Evolutionary conservation across 2,329 filamentous ascomycete species (phyloP).

Genomic region (Aplosporella prunicola): DNA sequence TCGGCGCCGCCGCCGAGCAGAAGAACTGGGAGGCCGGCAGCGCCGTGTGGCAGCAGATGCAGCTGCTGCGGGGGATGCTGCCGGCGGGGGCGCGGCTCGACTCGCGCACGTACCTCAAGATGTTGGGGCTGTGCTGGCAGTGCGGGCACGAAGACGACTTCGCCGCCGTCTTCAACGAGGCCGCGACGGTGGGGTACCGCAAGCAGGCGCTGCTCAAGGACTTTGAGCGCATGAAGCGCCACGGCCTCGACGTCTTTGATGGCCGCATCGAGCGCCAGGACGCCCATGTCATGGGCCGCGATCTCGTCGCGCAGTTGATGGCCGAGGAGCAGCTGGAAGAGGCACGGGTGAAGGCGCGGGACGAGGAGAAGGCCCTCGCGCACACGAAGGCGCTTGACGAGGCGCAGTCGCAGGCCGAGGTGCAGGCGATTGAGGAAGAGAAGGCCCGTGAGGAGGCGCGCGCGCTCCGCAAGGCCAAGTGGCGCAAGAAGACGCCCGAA

Average conservation of each 20-base stretch:
- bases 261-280: background rate
- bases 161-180: constrained; percentile 1
- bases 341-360: background rate
- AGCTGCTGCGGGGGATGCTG: constrained; percentile 15
- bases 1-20: constrained; percentile 32
- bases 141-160: constrained; percentile 3
- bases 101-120: constrained; percentile 3
- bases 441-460: no score
- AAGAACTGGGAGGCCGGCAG: constrained; percentile 28
- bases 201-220: background rate
- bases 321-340: background rate
- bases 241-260: background rate
- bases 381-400: no score
- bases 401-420: no score
- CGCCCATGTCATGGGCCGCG: background rate
- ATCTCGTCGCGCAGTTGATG: background rate
- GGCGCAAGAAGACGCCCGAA: no score
- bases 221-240: constrained; percentile 1
- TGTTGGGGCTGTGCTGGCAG: constrained; percentile 7
- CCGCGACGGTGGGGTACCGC: background rate
- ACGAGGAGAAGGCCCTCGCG: no score
- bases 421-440: no score
- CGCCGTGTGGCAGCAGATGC: constrained; percentile 36
- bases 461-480: no score
- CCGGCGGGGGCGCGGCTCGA: constrained; percentile 4